Conservation (phyloP, 805 yeast species). For the Pichia deserticola region DNA sequence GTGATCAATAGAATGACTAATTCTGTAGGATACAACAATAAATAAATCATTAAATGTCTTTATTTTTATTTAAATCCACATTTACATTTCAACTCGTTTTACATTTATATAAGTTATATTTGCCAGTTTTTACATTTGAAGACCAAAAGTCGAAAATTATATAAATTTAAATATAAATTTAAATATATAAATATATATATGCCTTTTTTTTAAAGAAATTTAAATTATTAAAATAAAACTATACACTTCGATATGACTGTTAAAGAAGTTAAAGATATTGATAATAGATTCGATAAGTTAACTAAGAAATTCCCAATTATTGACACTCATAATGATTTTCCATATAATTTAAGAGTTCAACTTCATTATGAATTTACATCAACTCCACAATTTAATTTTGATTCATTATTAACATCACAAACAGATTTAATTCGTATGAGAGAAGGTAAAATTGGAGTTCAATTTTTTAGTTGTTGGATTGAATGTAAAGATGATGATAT, state of each 20-base stretch:
- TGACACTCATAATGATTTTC: slow-evolving; percentile 49
- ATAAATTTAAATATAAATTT: no score
- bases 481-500: slow-evolving; percentile 37
- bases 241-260: slow-evolving; percentile 5
- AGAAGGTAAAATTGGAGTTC: slow-evolving; percentile 41
- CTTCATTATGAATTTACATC: slow-evolving; percentile 30
- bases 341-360: slow-evolving; percentile 38
- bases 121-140: no score
- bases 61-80: no score
- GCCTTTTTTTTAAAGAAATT: no score
- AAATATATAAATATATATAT: no score
- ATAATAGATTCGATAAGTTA: slow-evolving; percentile 14
- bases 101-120: no score
- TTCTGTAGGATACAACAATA: no score
- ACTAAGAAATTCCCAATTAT: slow-evolving; percentile 30
- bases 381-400: slow-evolving; percentile 26
- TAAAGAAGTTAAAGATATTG: slow-evolving; percentile 8
- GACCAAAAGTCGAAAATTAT: no score
- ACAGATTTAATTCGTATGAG: slow-evolving; percentile 38
- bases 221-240: no score
- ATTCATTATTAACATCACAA: slow-evolving; percentile 33
- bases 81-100: no score
- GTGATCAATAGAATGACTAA: no score
- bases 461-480: slow-evolving; percentile 43
- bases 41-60: no score